Evolutionary conservation across 805 yeast species (phyloP).

Genomic region (Candida tallmaniae): DNA sequence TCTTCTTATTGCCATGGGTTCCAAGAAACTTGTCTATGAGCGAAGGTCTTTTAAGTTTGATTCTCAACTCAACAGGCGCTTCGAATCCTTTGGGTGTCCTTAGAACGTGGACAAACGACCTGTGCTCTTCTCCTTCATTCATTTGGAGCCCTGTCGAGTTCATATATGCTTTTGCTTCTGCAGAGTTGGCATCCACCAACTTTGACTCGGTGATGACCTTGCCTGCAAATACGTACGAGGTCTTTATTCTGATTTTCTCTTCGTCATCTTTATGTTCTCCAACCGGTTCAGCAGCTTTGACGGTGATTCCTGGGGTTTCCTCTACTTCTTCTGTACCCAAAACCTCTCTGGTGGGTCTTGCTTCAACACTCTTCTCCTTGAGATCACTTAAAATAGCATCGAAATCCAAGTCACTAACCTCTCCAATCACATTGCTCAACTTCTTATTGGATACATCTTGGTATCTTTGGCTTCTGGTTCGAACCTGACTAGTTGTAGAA

Average conservation of each 20-base stretch:
- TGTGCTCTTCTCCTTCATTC: constrained; percentile 9
- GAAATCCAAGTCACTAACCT: constrained; percentile 21
- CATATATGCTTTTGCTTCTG: constrained; percentile 82
- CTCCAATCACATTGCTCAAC: constrained; percentile 5
- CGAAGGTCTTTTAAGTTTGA: constrained; percentile 69
- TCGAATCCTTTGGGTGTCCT: constrained; percentile 27
- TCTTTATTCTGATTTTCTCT: constrained; percentile 63
- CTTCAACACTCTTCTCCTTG: constrained; percentile 12
- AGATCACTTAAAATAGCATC: constrained; percentile 27
- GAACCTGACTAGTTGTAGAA: constrained; percentile 56
- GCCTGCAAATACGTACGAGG: constrained; percentile 88
- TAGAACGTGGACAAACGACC: constrained; percentile 31
- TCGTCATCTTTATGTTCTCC: constrained; percentile 17
- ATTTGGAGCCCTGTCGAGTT: constrained; percentile 41
- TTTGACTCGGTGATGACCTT: constrained; percentile 73
- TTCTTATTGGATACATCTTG: constrained; percentile 24
- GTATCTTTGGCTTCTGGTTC: constrained; percentile 62
- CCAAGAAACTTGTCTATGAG: constrained; percentile 71
- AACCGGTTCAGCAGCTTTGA: neutral
- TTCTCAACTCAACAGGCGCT: constrained; percentile 38
- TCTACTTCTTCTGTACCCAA: constrained; percentile 4
- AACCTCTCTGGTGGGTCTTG: constrained; percentile 7
- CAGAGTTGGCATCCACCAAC: constrained; percentile 69
- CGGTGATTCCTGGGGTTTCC: neutral
- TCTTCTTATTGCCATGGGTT: constrained; percentile 56